Evolutionary conservation across 2,329 filamentous ascomycete species (phyloP).

Genomic region (Alternaria sp.): DNA sequence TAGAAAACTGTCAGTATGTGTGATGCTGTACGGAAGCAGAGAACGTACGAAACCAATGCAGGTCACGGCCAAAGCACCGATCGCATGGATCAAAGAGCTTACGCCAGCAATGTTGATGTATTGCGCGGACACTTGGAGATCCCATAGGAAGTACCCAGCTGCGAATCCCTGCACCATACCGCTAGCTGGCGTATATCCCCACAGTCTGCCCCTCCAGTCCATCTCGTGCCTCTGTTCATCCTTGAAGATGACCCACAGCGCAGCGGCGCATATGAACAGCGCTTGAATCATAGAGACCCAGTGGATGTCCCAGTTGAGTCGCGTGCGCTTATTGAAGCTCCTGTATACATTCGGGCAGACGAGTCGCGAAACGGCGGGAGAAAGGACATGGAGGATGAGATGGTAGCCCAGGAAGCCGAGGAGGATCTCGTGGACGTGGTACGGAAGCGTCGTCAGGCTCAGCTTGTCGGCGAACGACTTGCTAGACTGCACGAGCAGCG

Average conservation of each 20-base stretch:
- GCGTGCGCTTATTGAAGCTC: slow-evolving; percentile 66
- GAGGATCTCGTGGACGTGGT: slow-evolving; percentile 78
- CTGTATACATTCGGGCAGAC: slow-evolving; percentile 70
- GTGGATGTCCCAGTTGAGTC: slow-evolving; percentile 85
- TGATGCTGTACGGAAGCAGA: neutral
- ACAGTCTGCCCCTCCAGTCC: slow-evolving; percentile 73
- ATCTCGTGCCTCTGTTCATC: slow-evolving; percentile 72
- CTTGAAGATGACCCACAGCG: slow-evolving; percentile 70
- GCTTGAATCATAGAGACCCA: slow-evolving; percentile 82
- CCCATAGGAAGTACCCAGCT: slow-evolving; percentile 83
- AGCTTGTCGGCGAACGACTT: slow-evolving; percentile 69
- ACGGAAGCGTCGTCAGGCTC: slow-evolving; percentile 69
- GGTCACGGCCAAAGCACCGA: slow-evolving; percentile 75
- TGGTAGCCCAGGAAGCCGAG: slow-evolving; percentile 72
- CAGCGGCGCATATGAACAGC: slow-evolving; percentile 71
- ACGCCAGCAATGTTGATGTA: slow-evolving; percentile 74
- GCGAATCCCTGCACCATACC: slow-evolving; percentile 79
- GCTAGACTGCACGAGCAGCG: slow-evolving; percentile 61
- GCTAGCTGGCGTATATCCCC: slow-evolving; percentile 76
- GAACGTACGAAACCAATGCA: slow-evolving; percentile 76
- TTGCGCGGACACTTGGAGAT: slow-evolving; percentile 71
- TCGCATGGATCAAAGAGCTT: slow-evolving; percentile 77
- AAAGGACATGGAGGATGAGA: slow-evolving; percentile 69
- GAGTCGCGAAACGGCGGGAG: slow-evolving; percentile 68
- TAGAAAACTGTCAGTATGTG: slow-evolving; percentile 46